These are phyloP conservation scores for Marasmius fiardii DNA, from an alignment of 1,284 basidiomycete species.

Conservation along the genomic window DNA sequence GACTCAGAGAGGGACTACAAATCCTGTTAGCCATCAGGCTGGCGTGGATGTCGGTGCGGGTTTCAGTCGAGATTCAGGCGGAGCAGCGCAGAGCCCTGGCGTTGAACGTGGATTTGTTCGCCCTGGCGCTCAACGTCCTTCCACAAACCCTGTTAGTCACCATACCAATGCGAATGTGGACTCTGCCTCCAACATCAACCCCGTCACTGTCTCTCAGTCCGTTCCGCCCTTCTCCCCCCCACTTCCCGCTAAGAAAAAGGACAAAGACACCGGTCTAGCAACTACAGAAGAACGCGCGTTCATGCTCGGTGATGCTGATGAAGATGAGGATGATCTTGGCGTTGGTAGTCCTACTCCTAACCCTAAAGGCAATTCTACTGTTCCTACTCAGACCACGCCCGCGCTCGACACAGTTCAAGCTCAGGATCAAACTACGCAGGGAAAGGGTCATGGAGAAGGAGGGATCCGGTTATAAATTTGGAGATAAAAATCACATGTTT, in stretches of 20 bases:
- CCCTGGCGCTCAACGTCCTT: conserved; percentile 19
- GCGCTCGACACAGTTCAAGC: too few relatives aligned
- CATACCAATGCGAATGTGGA: background rate
- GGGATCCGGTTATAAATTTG: too few relatives aligned
- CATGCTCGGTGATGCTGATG: conserved; percentile 31
- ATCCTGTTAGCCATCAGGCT: conserved; percentile 40
- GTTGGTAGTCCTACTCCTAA: too few relatives aligned
- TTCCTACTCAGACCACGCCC: too few relatives aligned
- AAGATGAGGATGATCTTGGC: conserved; percentile 20
- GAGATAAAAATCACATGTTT: too few relatives aligned
- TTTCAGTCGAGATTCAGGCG: conserved; percentile 10
- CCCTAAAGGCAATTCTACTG: too few relatives aligned
- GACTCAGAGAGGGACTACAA: conserved; percentile 17
- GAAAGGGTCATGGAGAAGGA: too few relatives aligned
- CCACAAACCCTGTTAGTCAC: conserved; percentile 36
- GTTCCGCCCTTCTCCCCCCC: conserved; percentile 6
- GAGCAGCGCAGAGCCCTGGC: background rate
- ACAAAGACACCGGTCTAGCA: conserved; percentile 12
- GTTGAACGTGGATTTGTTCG: conserved; percentile 22
- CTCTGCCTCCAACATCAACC: background rate
- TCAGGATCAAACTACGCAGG: too few relatives aligned
- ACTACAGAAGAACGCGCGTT: conserved; percentile 29
- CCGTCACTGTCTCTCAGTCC: conserved; percentile 14
- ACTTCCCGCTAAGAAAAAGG: conserved; percentile 2
- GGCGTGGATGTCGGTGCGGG: conserved; percentile 23